These are phyloP conservation scores for Diaporthe capsici DNA, from an alignment of 2,329 filamentous ascomycete genomes.

Conservation along the genomic window DNA sequence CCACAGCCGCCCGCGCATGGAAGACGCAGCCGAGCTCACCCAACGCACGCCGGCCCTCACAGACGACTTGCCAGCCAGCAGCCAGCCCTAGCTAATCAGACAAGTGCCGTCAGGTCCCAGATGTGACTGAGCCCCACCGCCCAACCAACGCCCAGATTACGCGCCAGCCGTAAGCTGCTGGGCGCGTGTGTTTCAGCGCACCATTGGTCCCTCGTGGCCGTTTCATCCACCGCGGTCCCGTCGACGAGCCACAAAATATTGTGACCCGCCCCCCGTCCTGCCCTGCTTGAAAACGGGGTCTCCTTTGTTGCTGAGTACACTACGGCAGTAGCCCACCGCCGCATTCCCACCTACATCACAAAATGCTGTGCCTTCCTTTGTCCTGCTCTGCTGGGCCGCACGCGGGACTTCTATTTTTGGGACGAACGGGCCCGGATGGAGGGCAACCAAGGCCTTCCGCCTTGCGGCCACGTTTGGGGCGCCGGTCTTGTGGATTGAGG, in stretches of 20 bases:
- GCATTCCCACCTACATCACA: neutral
- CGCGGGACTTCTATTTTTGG: slow-evolving; percentile 23
- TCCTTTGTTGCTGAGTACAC: neutral
- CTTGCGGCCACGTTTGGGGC: slow-evolving; percentile 16
- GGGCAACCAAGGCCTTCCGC: neutral
- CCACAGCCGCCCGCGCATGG: slow-evolving; percentile 23
- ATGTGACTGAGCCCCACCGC: slow-evolving; percentile 19
- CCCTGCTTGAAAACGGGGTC: neutral
- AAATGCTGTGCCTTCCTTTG: neutral
- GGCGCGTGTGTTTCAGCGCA: slow-evolving; percentile 45
- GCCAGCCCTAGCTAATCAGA: slow-evolving; percentile 3
- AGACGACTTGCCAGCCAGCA: neutral
- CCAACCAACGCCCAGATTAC: slow-evolving; percentile 46
- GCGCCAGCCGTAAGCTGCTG: slow-evolving; percentile 47
- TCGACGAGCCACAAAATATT: neutral
- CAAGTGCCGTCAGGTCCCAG: slow-evolving; percentile 24
- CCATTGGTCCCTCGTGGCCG: slow-evolving; percentile 36
- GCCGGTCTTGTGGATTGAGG: neutral
- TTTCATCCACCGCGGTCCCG: slow-evolving; percentile 41
- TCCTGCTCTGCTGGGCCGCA: slow-evolving; percentile 9
- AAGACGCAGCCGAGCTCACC: neutral
- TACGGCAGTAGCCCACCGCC: neutral
- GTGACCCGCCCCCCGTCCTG: neutral
- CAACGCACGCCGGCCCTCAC: neutral
- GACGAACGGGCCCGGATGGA: slow-evolving; percentile 1